Percentiles rank a stretch among this genome's conserved stretches.
phyloP scores from a whole-genome alignment of 176 grass and related monocot species.

The Avena insularis region DNA sequence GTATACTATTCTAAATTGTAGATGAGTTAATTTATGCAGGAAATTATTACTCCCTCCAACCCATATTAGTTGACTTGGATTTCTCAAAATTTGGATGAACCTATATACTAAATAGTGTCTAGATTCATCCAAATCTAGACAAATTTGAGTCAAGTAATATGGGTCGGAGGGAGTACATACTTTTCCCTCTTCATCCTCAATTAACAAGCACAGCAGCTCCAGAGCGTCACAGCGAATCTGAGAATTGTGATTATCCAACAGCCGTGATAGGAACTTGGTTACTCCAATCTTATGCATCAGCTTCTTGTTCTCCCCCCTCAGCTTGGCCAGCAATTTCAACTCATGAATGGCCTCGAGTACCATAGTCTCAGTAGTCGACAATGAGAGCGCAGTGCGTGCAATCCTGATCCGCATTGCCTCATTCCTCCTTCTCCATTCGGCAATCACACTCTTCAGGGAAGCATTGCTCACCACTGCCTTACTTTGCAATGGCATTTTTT shows the following conservation, averaged over 20 bases:
- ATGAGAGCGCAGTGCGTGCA: constrained; percentile 57
- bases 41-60: not conserved
- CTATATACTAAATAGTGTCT: no score
- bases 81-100: no score
- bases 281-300: constrained; percentile 76
- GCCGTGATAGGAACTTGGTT: constrained; percentile 66
- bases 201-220: constrained; percentile 67
- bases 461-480: constrained; percentile 62
- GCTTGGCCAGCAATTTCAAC: constrained; percentile 52
- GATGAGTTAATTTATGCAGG: not conserved
- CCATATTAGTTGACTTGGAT: no score
- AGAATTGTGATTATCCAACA: constrained; percentile 60
- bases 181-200: constrained; percentile 84
- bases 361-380: constrained; percentile 60
- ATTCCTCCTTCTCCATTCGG: constrained; percentile 74
- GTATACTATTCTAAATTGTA: constrained; percentile 27
- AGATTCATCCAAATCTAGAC: no score
- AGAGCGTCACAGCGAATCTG: constrained; percentile 56
- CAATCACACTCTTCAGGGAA: constrained; percentile 76
- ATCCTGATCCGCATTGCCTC: constrained; percentile 72
- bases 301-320: constrained; percentile 61
- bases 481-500: constrained; percentile 61
- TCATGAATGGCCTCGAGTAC: constrained; percentile 75
- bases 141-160: no score
- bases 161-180: constrained; percentile 28